Evolutionary conservation across 106 monocot species (phyloP).

Genomic region (Cymbidium sinense): DNA sequence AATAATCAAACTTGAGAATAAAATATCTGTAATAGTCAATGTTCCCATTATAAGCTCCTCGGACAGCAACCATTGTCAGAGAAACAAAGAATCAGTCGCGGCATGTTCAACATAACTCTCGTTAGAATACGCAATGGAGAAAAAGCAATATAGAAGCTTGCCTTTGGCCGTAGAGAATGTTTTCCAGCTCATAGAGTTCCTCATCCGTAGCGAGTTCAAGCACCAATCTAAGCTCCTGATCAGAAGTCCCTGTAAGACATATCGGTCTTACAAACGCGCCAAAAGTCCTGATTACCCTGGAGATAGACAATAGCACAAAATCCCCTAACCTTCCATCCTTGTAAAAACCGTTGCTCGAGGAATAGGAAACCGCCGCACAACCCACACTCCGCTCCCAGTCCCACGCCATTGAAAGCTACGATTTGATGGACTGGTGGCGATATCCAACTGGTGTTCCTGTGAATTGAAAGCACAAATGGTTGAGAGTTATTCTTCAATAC

Average conservation of each 20-base stretch:
- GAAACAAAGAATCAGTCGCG: slow-evolving; percentile 1
- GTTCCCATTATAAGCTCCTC: background rate
- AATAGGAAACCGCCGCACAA: slow-evolving; percentile 12
- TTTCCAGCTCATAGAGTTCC: slow-evolving; percentile 73
- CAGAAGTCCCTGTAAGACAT: slow-evolving; percentile 34
- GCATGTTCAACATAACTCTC: background rate
- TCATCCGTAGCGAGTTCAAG: slow-evolving; percentile 82
- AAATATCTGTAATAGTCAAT: background rate
- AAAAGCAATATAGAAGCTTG: background rate
- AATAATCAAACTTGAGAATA: background rate
- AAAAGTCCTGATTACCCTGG: background rate
- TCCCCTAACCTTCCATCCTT: slow-evolving; percentile 14
- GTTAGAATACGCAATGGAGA: background rate
- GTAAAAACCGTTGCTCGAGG: slow-evolving; percentile 17
- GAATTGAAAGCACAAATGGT: background rate
- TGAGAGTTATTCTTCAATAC: background rate
- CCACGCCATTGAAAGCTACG: background rate
- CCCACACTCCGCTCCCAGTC: background rate
- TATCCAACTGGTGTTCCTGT: background rate
- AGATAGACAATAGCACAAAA: background rate
- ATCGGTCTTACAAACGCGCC: background rate
- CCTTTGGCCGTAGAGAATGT: slow-evolving; percentile 91
- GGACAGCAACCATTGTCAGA: background rate
- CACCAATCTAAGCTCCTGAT: slow-evolving; percentile 80
- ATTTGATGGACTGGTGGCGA: background rate